Base-by-base conservation (phyloP, 1,139 yeast genomes). In the Diutina catenulata region DNA sequence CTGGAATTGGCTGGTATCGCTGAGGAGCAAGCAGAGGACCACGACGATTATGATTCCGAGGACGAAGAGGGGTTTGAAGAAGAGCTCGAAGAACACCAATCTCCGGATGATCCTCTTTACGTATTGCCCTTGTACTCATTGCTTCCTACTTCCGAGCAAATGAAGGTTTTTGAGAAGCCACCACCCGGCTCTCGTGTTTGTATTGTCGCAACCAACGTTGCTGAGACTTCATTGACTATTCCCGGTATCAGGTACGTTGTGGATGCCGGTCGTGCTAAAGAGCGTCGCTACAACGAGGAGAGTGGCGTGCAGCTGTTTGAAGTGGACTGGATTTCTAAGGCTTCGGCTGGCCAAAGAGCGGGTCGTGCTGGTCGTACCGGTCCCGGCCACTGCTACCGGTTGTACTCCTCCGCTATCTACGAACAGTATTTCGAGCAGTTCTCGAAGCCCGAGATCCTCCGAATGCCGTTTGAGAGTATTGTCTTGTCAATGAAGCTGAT, bases 291-390 rank as follows among this genome's bases (percentile, higher is more conserved):
- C 52, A 82, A 88, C 47, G 83, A 81, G 46, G 80, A 75, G 22
- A 83, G 87, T 8, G 95, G 95, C 3, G 94, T 91, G 21, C 97
- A 91, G 56, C 82, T 94, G 42, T 93, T 82, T 57, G 94, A 82
- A 51, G 71, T 93, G 38, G 84, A 77, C 41, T 93, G 97, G 97
- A 68, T 91, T 11, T 81, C 95, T 28, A 87, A 93, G 50, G 98
- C 99, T 1, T 82, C 95, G 41, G 93, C 98, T 0, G 93, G 77
- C 46, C 99, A 93, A 64, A 72, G 98, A 61, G 62, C 95, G 26
- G 98, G 98, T 58, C 80, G 99, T 70, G 98, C 99, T 38, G 99
- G 98, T 54, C 82, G 99, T 73, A 91, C 97, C 0, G 98, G 98
- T 0, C 97, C 98, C 0, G 99, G 99, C 40, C 98, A 93, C 52